These are phyloP conservation scores for Suhomyces bolitotheri DNA, from an alignment of 1,139 yeast species.

Conservation along the genomic window DNA sequence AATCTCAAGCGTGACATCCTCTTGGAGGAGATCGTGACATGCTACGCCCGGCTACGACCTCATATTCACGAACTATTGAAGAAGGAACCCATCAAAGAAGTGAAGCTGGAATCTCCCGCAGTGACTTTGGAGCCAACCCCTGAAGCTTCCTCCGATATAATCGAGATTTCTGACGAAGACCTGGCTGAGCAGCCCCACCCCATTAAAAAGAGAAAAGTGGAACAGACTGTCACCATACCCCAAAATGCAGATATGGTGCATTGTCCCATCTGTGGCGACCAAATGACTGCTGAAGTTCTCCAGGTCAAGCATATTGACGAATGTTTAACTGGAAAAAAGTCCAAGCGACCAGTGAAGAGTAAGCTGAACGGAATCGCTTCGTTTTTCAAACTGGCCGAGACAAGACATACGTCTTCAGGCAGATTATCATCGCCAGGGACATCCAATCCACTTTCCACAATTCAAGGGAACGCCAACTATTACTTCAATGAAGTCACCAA, in stretches of 20 bases:
- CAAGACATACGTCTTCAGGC: background rate
- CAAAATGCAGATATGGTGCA: slow-evolving; percentile 36
- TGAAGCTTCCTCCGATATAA: slow-evolving; percentile 16
- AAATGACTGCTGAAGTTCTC: slow-evolving; percentile 56
- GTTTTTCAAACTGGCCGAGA: slow-evolving; percentile 29
- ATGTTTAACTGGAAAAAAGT: slow-evolving; percentile 49
- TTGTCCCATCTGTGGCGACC: slow-evolving; percentile 71
- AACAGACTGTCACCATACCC: slow-evolving; percentile 15
- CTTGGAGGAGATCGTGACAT: slow-evolving; percentile 69
- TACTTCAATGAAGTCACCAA: slow-evolving; percentile 34
- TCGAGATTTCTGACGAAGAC: slow-evolving; percentile 20
- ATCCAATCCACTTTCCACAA: slow-evolving; percentile 6
- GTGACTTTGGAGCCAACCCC: background rate
- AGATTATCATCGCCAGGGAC: slow-evolving; percentile 1
- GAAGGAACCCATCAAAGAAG: background rate
- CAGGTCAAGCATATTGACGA: slow-evolving; percentile 71
- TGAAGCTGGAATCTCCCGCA: background rate
- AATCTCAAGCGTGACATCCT: slow-evolving; percentile 65
- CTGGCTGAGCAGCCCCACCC: background rate
- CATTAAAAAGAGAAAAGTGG: slow-evolving; percentile 8
- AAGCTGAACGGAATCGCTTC: slow-evolving; percentile 29
- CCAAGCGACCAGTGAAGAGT: slow-evolving; percentile 9
- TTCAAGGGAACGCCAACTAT: slow-evolving; percentile 28
- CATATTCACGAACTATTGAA: slow-evolving; percentile 30
- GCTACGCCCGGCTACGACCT: slow-evolving; percentile 51